Conservation (phyloP, 2,329 filamentous ascomycete species). For the Xylaria sp. region DNA sequence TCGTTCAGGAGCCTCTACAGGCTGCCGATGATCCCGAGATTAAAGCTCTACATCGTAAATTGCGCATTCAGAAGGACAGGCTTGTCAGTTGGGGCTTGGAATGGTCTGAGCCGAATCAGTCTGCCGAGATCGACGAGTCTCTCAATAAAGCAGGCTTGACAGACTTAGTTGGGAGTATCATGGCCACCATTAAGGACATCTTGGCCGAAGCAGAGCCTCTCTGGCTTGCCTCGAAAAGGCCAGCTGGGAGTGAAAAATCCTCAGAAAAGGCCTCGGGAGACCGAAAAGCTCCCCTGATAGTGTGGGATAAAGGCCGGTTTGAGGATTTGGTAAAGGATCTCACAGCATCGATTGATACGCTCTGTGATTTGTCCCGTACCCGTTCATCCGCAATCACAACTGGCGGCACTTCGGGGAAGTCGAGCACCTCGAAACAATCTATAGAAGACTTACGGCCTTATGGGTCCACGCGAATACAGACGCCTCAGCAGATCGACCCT, state of each 20-base stretch:
- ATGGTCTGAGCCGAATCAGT: slow-evolving; percentile 78
- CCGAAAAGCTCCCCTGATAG: slow-evolving; percentile 66
- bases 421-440: slow-evolving; percentile 52
- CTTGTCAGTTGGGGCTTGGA: slow-evolving; percentile 83
- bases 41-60: slow-evolving; percentile 77
- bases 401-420: slow-evolving; percentile 49
- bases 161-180: slow-evolving; percentile 80
- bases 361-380: slow-evolving; percentile 80
- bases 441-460: slow-evolving; percentile 63
- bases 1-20: slow-evolving; percentile 72
- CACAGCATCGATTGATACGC: slow-evolving; percentile 80
- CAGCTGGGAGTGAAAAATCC: slow-evolving; percentile 52
- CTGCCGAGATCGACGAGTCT: slow-evolving; percentile 76
- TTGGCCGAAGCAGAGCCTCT: slow-evolving; percentile 80
- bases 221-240: slow-evolving; percentile 69
- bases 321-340: slow-evolving; percentile 79
- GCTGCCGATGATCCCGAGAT: slow-evolving; percentile 75
- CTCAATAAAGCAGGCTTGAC: slow-evolving; percentile 79
- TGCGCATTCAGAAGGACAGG: slow-evolving; percentile 82
- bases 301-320: slow-evolving; percentile 78
- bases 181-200: slow-evolving; percentile 84
- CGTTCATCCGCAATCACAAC: slow-evolving; percentile 60
- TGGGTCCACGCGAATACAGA: slow-evolving; percentile 70
- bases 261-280: slow-evolving; percentile 57
- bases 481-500: slow-evolving; percentile 70